Base-by-base conservation (phyloP, 2,329 filamentous ascomycete genomes). In the Orbilia blumenaviensis region DNA sequence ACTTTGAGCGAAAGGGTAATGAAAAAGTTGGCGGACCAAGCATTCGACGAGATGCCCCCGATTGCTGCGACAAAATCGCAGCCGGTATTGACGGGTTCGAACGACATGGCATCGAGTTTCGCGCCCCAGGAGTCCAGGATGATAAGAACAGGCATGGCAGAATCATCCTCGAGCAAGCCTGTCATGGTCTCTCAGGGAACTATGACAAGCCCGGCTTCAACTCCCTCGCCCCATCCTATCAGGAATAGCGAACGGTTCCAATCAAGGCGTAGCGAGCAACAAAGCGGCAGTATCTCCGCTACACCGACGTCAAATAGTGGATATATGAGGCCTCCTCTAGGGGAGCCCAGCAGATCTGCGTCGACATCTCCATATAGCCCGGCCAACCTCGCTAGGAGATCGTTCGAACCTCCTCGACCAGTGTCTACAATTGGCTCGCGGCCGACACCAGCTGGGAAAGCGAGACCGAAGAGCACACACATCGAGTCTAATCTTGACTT, bases 401-500 rank as follows among this genome's bases (percentile, higher is more conserved):
- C 38, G 80, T 87, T 75, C 68, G 91, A 94, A 56, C 81, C 88
- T 6, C 84, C 88, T 7, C 88, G 90, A 38, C 83, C 86, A 0
- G 82, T 89, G 7, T 84, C 84, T 38, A 84, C 88, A 29, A 88
- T 89, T 0, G 89, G 87, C 80, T 90, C 90, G 23, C 87, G 89
- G 82, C 86, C 79, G 80, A 67, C n/a, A 79, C 82, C 9, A 72
- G 79, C 71, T 14, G 71, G 63, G n/a, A 75, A 75, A 38, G 86
- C 89, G 64, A 88, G 94, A 50, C 94, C 94, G 81, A 86, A 89
- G 0, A 97, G 94, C 82, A 92, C 92, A 34, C 92, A 94, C 81
- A 87, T 96, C 2, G 91, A 93, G 79, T 91, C 91, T 0, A 93
- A 91, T 80, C 86, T 95, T 62, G 93, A 96, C 73, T 93, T 92